Evolutionary conservation across 169 alveolate genomes (phyloP).

Genomic region (Plasmodium cynomolgi): DNA sequence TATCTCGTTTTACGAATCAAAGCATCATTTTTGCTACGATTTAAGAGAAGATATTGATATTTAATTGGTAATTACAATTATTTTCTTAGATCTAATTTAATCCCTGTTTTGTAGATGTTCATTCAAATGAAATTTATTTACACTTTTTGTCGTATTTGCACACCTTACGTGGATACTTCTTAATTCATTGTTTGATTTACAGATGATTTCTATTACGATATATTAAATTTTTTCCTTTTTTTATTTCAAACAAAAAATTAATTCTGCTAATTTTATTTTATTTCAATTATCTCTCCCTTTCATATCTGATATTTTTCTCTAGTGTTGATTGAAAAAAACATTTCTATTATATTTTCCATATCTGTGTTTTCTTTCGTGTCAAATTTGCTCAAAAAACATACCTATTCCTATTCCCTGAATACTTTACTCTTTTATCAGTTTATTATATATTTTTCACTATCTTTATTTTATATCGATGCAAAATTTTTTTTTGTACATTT

Average conservation of each 20-base stretch:
- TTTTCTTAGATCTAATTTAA: background rate
- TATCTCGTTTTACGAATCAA: background rate
- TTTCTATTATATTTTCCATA: background rate
- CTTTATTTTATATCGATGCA: background rate
- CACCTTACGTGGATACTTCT: background rate
- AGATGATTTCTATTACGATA: background rate
- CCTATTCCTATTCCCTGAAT: background rate
- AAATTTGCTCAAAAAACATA: background rate
- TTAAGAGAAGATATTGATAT: background rate
- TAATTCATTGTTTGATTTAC: background rate
- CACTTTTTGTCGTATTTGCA: background rate
- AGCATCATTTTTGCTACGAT: background rate
- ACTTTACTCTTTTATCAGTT: background rate
- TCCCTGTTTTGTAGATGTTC: background rate
- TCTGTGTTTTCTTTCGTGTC: background rate
- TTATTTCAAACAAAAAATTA: background rate
- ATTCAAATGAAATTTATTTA: background rate
- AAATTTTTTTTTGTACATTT: background rate
- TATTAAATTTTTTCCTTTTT: background rate
- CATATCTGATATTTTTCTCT: background rate
- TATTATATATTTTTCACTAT: background rate
- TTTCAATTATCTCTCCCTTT: background rate
- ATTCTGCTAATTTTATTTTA: background rate
- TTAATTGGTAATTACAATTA: background rate
- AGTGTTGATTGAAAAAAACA: background rate